Conservation (phyloP, 257 asterid species). For the Galeopsis tetrahit region DNA sequence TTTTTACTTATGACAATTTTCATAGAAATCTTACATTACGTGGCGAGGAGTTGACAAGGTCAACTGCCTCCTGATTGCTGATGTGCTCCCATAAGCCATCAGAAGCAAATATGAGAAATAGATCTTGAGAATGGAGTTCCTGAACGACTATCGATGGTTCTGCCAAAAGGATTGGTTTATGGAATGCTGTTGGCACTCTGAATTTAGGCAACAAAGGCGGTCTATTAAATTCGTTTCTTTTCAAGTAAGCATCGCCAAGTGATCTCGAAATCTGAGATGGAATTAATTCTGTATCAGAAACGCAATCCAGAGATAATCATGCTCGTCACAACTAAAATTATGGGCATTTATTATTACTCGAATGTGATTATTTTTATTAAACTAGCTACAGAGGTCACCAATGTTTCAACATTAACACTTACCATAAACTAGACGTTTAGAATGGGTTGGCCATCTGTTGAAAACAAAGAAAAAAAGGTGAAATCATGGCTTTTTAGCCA, state of each 20-base stretch:
- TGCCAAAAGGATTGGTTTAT: conserved; percentile 67
- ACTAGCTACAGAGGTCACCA: background rate
- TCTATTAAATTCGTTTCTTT: conserved; percentile 65
- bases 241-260: conserved; percentile 80
- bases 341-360: background rate
- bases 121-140: conserved; percentile 59
- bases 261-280: conserved; percentile 71
- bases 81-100: conserved; percentile 91
- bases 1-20: background rate
- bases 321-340: background rate
- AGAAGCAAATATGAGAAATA: conserved; percentile 79
- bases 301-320: background rate
- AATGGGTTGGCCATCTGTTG: conserved; percentile 9
- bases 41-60: conserved; percentile 56
- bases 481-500: conserved; percentile 3
- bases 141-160: conserved; percentile 67
- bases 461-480: background rate
- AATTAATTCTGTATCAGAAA: conserved; percentile 28
- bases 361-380: background rate
- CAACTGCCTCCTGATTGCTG: conserved; percentile 76
- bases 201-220: conserved; percentile 70
- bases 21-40: conserved; percentile 52
- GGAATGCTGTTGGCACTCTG: conserved; percentile 58
- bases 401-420: background rate
- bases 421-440: background rate